Evolutionary conservation across 176 grass and related monocot species (phyloP), one percentile per base, ranked within the genome.

Genomic region (Oryza punctata): DNA sequence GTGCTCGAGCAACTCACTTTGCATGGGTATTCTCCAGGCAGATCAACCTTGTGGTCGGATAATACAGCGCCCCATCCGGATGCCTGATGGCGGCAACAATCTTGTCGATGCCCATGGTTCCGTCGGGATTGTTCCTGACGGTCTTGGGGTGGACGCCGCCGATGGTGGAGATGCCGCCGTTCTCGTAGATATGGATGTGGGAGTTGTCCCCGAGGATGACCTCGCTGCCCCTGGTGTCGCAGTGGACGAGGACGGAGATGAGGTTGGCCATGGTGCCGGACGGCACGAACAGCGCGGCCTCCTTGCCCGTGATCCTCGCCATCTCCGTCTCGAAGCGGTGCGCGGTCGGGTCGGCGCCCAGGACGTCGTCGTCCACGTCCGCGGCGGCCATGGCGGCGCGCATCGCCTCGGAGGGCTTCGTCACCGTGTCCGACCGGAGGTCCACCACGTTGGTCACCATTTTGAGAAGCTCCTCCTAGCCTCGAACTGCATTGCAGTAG

Each of bases 241-340:
- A 99, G 81, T 99, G 96, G 18, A 76, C 93, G 26, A 99, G 90
- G 15, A 99, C 96, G 5, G 91, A 81, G 79, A 99, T 52, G 57
- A 99, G 93, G 84, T 99, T 99, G 59, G 79, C 93, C 96, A 99
- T 99, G 87, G 96, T 99, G 59, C 96, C 96, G 13, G 93, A 99
- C 1, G 96, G 93, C 54, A 99, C 96, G 72, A 99, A 99, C 2
- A 99, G 83, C 19, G 93, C 96, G 0, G 89, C 93, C 60, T 94
- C 93, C 88, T 99, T 99, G 49, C 93, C 91, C 93, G 72, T 89
- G 75, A 87, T 70, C 78, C 65, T 80, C 2, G 96, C 96, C 72
- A 99, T 84, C 84, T 96, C 91, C 12, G 49, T 21, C 85, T 96
- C 91, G 46, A 99, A 85, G 57, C 86, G 78, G 3, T 21, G 37